phyloP scores from a whole-genome alignment of 2,329 filamentous ascomycete species.

The Apiospora marii region DNA sequence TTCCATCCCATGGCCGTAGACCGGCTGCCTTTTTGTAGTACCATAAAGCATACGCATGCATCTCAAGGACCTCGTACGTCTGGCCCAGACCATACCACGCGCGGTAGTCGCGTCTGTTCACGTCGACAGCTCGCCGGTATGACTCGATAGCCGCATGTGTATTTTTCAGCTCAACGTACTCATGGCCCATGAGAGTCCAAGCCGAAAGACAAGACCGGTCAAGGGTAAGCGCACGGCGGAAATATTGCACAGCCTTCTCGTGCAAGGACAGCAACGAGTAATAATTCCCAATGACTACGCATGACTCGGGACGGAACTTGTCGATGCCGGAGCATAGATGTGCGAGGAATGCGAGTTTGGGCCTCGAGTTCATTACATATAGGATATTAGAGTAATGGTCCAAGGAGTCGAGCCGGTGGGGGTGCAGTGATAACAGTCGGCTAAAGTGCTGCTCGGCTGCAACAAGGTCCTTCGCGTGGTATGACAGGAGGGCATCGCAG shows the following conservation, averaged over 20 bases:
- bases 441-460: constrained; percentile 74
- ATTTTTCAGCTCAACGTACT: constrained; percentile 98
- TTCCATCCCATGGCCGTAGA: constrained; percentile 92
- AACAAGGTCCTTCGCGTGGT: constrained; percentile 86
- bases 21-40: constrained; percentile 97
- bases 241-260: constrained; percentile 98
- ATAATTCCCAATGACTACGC: constrained; percentile 96
- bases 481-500: constrained; percentile 85
- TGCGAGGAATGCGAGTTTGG: constrained; percentile 90
- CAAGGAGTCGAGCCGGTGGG: constrained; percentile 82
- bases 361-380: constrained; percentile 87
- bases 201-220: constrained; percentile 92
- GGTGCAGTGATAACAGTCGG: constrained; percentile 78
- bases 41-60: constrained; percentile 96
- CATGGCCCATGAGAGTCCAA: constrained; percentile 98
- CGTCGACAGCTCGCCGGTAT: constrained; percentile 92
- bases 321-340: constrained; percentile 91
- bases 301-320: constrained; percentile 96
- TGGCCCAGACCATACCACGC: constrained; percentile 98
- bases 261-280: constrained; percentile 94
- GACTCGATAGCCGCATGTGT: constrained; percentile 98
- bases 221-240: constrained; percentile 87
- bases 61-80: constrained; percentile 96
- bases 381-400: constrained; percentile 98
- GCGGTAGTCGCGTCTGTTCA: constrained; percentile 94